Evolutionary conservation across 176 grass and related monocot species (phyloP).

Genomic region (Bolboschoenus planiculmis): DNA sequence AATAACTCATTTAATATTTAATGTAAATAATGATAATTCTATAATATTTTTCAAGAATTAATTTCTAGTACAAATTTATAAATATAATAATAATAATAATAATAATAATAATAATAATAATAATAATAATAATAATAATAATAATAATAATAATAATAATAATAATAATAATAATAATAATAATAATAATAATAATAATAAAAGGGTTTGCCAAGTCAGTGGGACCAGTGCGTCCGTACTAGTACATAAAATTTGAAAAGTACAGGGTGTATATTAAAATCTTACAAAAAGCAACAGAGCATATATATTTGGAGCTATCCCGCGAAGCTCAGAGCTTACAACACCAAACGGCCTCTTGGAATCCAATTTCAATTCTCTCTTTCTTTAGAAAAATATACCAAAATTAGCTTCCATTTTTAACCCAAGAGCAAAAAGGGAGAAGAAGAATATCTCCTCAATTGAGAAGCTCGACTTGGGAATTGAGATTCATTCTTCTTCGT

Average conservation of each 20-base stretch:
- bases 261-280: neutral
- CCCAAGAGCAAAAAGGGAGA: neutral
- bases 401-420: constrained; percentile 8
- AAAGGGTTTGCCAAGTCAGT: neutral
- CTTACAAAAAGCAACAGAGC: neutral
- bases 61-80: too few relatives aligned
- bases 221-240: neutral
- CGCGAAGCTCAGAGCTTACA: constrained; percentile 17
- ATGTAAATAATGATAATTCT: too few relatives aligned
- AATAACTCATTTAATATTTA: too few relatives aligned
- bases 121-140: too few relatives aligned
- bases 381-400: constrained; percentile 10
- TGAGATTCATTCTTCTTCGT: neutral
- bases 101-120: too few relatives aligned
- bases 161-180: too few relatives aligned
- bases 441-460: neutral
- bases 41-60: too few relatives aligned
- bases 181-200: too few relatives aligned
- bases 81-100: too few relatives aligned
- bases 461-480: neutral
- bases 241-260: neutral
- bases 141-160: too few relatives aligned
- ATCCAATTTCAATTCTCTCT: neutral
- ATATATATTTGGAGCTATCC: constrained; percentile 31
- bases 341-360: neutral